Conservation (phyloP, 2,329 filamentous ascomycete genomes). For the Hymenoscyphus occultus region DNA sequence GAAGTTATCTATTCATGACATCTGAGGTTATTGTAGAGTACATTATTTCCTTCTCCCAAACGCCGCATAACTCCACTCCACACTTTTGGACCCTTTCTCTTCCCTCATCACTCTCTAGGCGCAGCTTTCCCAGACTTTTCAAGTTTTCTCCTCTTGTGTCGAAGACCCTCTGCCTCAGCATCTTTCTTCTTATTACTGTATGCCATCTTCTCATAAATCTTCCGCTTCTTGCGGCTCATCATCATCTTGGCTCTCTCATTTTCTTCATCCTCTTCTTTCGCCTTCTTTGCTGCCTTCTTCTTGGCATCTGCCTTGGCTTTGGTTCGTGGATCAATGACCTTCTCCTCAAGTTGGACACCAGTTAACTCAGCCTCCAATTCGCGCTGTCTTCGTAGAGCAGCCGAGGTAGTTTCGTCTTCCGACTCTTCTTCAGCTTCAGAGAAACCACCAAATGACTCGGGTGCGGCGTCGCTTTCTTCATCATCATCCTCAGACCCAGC, state of each 20-base stretch:
- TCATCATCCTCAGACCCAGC: conserved; percentile 38
- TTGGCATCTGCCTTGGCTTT: conserved; percentile 67
- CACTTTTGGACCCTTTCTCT: conserved; percentile 21
- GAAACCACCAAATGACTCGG: conserved; percentile 36
- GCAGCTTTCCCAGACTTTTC: conserved; percentile 53
- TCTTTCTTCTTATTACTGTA: conserved; percentile 94
- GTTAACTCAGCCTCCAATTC: conserved; percentile 91
- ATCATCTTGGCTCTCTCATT: conserved; percentile 94
- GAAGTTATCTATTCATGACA: conserved; percentile 3
- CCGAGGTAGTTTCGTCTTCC: conserved; percentile 58
- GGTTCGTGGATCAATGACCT: conserved; percentile 50
- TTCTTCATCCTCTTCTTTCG: conserved; percentile 77
- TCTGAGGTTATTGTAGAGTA: conserved; percentile 10
- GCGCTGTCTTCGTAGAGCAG: conserved; percentile 71
- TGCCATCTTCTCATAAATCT: conserved; percentile 96
- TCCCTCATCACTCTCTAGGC: conserved; percentile 22
- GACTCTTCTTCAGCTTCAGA: conserved; percentile 45
- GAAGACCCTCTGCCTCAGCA: conserved; percentile 80
- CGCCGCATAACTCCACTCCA: conserved; percentile 27
- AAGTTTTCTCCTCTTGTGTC: conserved; percentile 85
- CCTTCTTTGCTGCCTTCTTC: conserved; percentile 68
- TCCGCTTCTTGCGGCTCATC: conserved; percentile 96
- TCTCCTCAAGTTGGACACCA: conserved; percentile 59
- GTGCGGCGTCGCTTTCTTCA: conserved; percentile 36
- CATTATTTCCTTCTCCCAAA: conserved; percentile 10